Evolutionary conservation across 2,329 filamentous ascomycete species (phyloP), one percentile per base, ranked within the genome.

Genomic region (Phyllosticta citriasiana): DNA sequence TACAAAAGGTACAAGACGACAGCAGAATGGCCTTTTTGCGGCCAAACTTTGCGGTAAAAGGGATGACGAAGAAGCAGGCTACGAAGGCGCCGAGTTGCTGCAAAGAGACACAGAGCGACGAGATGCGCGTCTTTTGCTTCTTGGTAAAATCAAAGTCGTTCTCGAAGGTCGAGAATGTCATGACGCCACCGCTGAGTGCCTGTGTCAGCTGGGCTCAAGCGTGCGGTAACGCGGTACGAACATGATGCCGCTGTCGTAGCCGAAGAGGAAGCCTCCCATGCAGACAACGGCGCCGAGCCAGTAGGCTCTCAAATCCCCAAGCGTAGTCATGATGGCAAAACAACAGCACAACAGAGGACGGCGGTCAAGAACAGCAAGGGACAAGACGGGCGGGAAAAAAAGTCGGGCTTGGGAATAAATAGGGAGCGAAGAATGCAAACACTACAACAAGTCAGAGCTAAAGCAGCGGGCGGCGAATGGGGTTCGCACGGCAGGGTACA

Each of bases 21-120:
- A 76, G 67, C 53, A 79, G 74, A 62, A 82, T 75, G 10, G 76
- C 74, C 59, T 68, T 70, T 30, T 75, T 74, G 16, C 81, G 74
- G 12, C 80, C 81, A 55, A 73, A 72, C 24, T 69, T 69, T 59
- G 79, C 76, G 4, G 77, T 79, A 9, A 82, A 58, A 0, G 79
- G 78, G 71, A 78, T 80, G 57, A 80, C 75, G 27, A 74, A 65
- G 59, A 82, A 77, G 63, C 79, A 80, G 24, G 79, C 80, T 27
- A 79, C 76, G 62, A 83, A 79, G 35, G 79, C 79, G 25, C 80
- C 80, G 8, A 79, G 76, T 63, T 82, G 79, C 59, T 82, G 79
- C 19, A 82, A 76, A 2, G 77, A 76, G 22, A 80, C 77, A 40
- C 77, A 76, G 56, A 80, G 77, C 4, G 78, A 78, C 62, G 76